Base-by-base conservation (phyloP, 176 grass and related monocot genomes). In the Aegilops speltoides region DNA sequence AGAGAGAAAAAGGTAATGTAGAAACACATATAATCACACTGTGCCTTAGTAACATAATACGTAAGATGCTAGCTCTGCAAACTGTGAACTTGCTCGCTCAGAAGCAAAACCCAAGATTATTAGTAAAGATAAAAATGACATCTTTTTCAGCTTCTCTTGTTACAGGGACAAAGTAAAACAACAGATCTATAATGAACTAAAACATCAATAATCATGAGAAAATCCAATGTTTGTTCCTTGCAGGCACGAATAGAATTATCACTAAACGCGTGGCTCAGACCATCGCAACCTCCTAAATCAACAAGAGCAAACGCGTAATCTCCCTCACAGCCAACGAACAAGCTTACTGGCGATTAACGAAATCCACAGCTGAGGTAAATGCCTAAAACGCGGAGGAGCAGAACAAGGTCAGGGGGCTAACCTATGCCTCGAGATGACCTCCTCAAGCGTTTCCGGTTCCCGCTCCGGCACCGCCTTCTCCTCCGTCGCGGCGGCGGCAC, bases 361-460 rank as follows among this genome's bases (percentile, higher is more conserved):
- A 83, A 88, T 82, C 37, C 60, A 87, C 54, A 81, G 16, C 64
- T 2, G 6, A 60, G 24, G 15, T 60, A 17, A 1, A 64, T 8
- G 20, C 4, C 8, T 7, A 7, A 71, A 48, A 3, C 56, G 20
- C 20, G 0, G 17, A 31, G 10, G 17, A 14, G 15, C 29, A 67
- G 31, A 19, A 8, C 20, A 37, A 13, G 48, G 32, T 7, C 77
- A 34, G 45, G 48, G 67, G 36, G 4, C 59, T 60, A 77, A 94
- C 96, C 90, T 95, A 56, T 95, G 96, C 81, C 88, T 95, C 6
- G 84, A 46, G 45, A 92, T 94, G 82, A 95, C 89, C 78, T 98
- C 91, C 13, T 95, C 88, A 22, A 87, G 88, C 77, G 88, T 89
- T 74, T 98, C 90, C 40, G 54, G 20, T 69, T 89, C 74, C 79